phyloP scores from a whole-genome alignment of 2,329 filamentous ascomycete species.

The Exophiala sp. region DNA sequence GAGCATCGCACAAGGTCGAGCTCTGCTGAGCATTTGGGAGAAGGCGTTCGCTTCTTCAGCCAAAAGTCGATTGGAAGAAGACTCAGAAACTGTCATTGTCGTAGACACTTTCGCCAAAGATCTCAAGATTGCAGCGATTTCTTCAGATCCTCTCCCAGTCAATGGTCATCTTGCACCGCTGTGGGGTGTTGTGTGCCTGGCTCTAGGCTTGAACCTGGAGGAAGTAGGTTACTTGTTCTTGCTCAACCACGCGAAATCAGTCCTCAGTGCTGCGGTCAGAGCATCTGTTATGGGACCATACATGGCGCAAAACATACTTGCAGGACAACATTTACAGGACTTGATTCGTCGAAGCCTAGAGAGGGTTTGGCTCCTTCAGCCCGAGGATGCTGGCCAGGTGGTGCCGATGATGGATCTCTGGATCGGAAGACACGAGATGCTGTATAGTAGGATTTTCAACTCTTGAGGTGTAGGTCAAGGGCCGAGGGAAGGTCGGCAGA shows the following conservation, averaged over 20 bases:
- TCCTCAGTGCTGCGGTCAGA: conserved; percentile 60
- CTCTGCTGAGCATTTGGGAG: conserved; percentile 60
- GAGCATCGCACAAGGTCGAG: conserved; percentile 58
- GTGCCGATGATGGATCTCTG: conserved; percentile 63
- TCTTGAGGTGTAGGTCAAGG: conserved; percentile 41
- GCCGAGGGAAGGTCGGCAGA: too few relatives aligned
- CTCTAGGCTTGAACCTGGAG: conserved; percentile 50
- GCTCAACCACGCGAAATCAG: conserved; percentile 61
- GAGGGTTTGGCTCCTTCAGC: conserved; percentile 45
- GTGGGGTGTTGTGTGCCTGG: conserved; percentile 55
- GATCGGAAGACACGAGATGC: conserved; percentile 62
- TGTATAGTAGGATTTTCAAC: conserved; percentile 67
- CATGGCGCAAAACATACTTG: conserved; percentile 59
- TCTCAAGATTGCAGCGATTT: conserved; percentile 35
- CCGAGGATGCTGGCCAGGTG: conserved; percentile 57
- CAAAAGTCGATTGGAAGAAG: conserved; percentile 2
- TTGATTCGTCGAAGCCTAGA: conserved; percentile 50
- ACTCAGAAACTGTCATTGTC: conserved; percentile 29
- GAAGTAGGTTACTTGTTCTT: conserved; percentile 61
- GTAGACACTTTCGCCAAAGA: conserved; percentile 39
- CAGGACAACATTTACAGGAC: conserved; percentile 50
- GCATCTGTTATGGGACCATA: conserved; percentile 64
- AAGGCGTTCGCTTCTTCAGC: conserved; percentile 28
- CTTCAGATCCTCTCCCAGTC: conserved; percentile 34
- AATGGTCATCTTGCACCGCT: conserved; percentile 59